Percentiles rank a stretch among this genome's conserved stretches.
Evolutionary conservation across 371 early-diverging fungal species (phyloP).

Genomic region (Zychaea mexicana): DNA sequence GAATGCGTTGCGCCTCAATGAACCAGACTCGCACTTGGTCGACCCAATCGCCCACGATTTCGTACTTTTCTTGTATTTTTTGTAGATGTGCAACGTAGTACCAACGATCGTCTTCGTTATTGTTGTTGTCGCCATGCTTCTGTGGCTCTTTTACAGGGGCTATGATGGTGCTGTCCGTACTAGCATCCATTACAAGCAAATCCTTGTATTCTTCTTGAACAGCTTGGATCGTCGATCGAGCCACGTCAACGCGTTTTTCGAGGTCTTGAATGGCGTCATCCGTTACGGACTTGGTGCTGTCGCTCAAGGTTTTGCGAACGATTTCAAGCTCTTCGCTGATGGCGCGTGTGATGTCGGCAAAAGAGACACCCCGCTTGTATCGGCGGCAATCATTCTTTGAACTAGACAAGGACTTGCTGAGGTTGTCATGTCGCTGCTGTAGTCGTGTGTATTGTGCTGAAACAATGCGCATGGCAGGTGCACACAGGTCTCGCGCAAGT

Average conservation of each 20-base stretch:
- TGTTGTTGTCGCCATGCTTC: background rate
- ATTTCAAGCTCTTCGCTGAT: constrained; percentile 44
- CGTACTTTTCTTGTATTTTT: constrained; percentile 22
- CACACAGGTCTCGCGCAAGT: background rate
- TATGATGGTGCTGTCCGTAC: background rate
- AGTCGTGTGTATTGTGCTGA: constrained; percentile 3
- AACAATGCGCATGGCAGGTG: constrained; percentile 6
- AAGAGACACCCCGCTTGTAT: constrained; percentile 28
- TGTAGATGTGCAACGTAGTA: constrained; percentile 13
- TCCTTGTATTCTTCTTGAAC: constrained; percentile 30
- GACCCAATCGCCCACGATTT: constrained; percentile 42
- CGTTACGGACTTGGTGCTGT: constrained; percentile 28
- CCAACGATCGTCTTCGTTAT: background rate
- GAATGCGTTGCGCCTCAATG: constrained; percentile 33
- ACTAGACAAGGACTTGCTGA: background rate
- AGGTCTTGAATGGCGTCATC: constrained; percentile 35
- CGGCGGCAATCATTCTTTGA: background rate
- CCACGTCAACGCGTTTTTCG: constrained; percentile 35
- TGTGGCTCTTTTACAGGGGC: no score
- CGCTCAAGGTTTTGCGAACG: constrained; percentile 37
- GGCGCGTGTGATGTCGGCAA: constrained; percentile 39
- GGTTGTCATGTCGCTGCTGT: constrained; percentile 8
- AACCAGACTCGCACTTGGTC: constrained; percentile 40
- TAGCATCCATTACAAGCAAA: background rate
- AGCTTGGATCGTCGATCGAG: constrained; percentile 28